Evolutionary conservation across 495 filamentous ascomycete genomes (phyloP).

Genomic region (Neurospora sp.): DNA sequence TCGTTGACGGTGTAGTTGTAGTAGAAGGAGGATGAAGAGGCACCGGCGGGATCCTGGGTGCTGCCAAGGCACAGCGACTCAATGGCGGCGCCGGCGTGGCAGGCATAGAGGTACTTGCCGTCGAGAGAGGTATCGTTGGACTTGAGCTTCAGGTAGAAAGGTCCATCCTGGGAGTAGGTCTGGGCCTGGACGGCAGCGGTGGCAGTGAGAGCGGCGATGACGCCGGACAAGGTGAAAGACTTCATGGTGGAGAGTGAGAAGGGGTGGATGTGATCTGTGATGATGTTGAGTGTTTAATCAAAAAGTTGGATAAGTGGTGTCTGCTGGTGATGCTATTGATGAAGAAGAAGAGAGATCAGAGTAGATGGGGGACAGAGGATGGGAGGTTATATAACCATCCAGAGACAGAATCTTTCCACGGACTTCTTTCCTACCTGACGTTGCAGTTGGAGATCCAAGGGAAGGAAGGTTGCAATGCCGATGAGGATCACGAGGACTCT

Average conservation of each 20-base stretch:
- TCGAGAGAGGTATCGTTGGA: conserved; percentile 22
- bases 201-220: conserved; percentile 8
- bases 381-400: not conserved
- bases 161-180: conserved; percentile 24
- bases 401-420: not conserved
- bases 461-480: not conserved
- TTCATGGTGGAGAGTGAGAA: conserved; percentile 8
- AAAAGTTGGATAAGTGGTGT: not conserved
- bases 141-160: conserved; percentile 30
- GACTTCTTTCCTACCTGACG: not conserved
- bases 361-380: not conserved
- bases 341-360: not conserved
- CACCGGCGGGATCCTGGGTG: conserved; percentile 3
- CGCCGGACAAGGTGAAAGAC: conserved; percentile 4
- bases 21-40: conserved; percentile 11
- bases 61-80: conserved; percentile 40
- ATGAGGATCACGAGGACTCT: not conserved
- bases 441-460: not conserved
- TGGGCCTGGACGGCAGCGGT: conserved; percentile 26
- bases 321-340: conserved; percentile 1
- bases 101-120: conserved; percentile 32
- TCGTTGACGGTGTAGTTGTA: conserved; percentile 33
- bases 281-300: not conserved
- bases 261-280: not conserved
- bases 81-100: conserved; percentile 47